A percentile compares a stretch with the other conserved stretches of the same genome.
Conservation (phyloP, 306 rosid genomes). For the Abrus pulchellus region DNA sequence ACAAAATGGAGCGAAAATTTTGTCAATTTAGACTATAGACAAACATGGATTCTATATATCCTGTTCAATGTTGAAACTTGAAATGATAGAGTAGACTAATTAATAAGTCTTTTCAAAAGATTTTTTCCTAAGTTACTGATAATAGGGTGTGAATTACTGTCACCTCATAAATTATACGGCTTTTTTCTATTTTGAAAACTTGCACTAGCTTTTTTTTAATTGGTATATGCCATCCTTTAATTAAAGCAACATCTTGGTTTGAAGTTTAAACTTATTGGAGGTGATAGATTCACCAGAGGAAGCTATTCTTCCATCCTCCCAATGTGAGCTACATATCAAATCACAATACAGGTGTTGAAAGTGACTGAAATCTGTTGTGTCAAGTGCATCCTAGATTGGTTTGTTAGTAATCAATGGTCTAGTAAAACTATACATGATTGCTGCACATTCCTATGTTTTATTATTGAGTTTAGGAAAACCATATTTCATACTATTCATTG, state of each 20-base stretch:
- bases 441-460: constrained; percentile 10
- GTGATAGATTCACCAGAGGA: constrained; percentile 26
- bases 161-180: neutral
- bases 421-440: constrained; percentile 13
- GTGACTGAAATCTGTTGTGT: constrained; percentile 26
- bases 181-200: constrained; percentile 18
- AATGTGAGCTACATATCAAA: neutral
- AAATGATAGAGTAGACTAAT: neutral
- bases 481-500: constrained; percentile 25
- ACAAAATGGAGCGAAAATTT: neutral
- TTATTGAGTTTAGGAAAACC: constrained; percentile 30
- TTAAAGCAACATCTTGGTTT: constrained; percentile 10
- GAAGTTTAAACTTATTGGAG: constrained; percentile 4
- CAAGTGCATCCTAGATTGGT: constrained; percentile 31
- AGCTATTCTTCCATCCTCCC: constrained; percentile 6
- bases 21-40: neutral
- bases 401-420: constrained; percentile 9
- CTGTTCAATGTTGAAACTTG: constrained; percentile 1
- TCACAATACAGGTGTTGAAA: constrained; percentile 23
- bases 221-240: neutral
- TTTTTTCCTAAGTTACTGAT: neutral
- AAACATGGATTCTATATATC: neutral
- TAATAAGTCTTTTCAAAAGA: neutral
- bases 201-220: neutral
- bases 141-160: constrained; percentile 15